Evolutionary conservation across 2,329 filamentous ascomycete genomes (phyloP), one percentile per base, ranked within the genome.

Genomic region (Ophiosphaerella herpotricha): DNA sequence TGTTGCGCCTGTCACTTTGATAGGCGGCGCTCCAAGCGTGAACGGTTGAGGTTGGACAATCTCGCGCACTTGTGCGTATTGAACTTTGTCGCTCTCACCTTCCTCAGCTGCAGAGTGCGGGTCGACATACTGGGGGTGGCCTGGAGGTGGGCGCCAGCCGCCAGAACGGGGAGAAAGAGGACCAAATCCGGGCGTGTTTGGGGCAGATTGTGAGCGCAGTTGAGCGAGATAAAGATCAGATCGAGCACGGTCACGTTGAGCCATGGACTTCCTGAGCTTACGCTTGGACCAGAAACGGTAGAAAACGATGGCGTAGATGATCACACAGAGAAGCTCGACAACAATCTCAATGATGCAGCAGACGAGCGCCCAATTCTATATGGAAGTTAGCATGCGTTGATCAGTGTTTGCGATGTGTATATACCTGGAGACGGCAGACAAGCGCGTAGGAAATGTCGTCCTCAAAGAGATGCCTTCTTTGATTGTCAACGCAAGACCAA

Each of bases 201-300:
- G 93, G 5, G 91, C 92, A 23, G 91, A 96, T 77, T 97, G 92
- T 16, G 85, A 75, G 48, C 77, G 77, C 13, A 80, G 75, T 48
- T 80, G 78, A 13, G 78, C 91, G 57, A 97, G 90, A 80, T 97
- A 97, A 58, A 99, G 85, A 73, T 97, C 92, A 54, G 90, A 93
- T 56, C 94, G 89, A 59, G 94, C 94, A 70, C 90, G 89, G 81
- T 99, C 94, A 65, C 94, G 91, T 71, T 89, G 81, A 72, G 96
- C 89, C 94, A 99, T 99, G 57, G 91, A 92, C 82, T 97, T 97
- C 76, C 89, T 87, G 56, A 99, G 89, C 72, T 89, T 89, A 73
- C 91, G 89, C 83, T 97, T 99, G 61, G 89, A 91, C 85, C 92
- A 96, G 82, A 96, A 95, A 64, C 94, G 89, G 82, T 96, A 97